Evolutionary conservation across 139 green algal species (phyloP), one percentile per base, ranked within the genome.

Genomic region (Chlorella sp.): DNA sequence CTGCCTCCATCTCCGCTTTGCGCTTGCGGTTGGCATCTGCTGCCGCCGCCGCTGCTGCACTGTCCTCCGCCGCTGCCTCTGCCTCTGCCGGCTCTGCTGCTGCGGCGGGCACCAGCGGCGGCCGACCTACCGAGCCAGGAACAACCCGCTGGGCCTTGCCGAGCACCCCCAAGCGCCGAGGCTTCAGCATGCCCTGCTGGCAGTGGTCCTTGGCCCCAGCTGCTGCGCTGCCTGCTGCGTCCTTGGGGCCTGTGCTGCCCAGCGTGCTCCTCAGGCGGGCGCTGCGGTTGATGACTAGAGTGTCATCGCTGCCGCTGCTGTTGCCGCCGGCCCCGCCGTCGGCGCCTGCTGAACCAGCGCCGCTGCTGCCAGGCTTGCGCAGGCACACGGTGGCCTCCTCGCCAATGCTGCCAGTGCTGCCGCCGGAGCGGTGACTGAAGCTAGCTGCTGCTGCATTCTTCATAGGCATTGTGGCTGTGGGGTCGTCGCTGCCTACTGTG

Each of bases 1-100:
- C 75, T 3, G 92, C 91, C 5, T 93, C 89, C 53, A 68, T 78
- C 36, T 94, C 92, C 30, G 93, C 91, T 30, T 93, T 93, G 30
- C 94, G 92, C 86, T 96, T 96, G 1, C 90, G 76, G 40, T 71
- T 86, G 30, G 87, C 79, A 39, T 80, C 85, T 30, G 48, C 85
- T 37, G 42, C 85, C 16, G 66, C 61, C 61, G 81, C 57, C 57
- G 36, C 64, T 34, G 21, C 64, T 48, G 32, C 66, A 75, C 76
- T 57, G 7, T 36, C 86, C 3, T 2, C 73, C 4, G n/a, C 84
- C 36, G 19, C 66, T 53, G 69, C 73, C 5, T 81, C 73, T 76
- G 18, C 37, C 75, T 81, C 73, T 76, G 18, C 37, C 75, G 64
- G 36, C 57, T 85, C 76, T 32, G 39, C 39, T 48, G 66, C 28